phyloP scores from a whole-genome alignment of 257 asterid species.

The Gentiana straminea region DNA sequence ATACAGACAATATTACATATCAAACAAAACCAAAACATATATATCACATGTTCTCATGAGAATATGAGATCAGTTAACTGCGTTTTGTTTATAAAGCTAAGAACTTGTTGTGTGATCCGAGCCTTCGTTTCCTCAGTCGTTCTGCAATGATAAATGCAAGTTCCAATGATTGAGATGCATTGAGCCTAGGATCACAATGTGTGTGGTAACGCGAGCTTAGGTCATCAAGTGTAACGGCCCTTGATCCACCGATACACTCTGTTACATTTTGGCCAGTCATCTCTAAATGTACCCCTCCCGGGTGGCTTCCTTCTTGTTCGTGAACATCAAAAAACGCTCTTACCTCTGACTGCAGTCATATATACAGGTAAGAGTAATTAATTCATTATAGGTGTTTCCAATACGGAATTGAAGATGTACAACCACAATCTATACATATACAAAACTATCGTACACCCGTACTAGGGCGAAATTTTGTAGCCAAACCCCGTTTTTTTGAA shows the following conservation, averaged over 20 bases:
- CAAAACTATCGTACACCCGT: too few relatives aligned
- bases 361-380: too few relatives aligned
- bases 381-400: too few relatives aligned
- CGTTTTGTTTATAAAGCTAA: conserved; percentile 10
- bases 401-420: too few relatives aligned
- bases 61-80: background rate
- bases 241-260: conserved; percentile 78
- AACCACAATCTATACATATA: too few relatives aligned
- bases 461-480: too few relatives aligned
- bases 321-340: conserved; percentile 85
- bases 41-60: background rate
- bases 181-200: conserved; percentile 73
- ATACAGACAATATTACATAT: conserved; percentile 7
- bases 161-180: conserved; percentile 74
- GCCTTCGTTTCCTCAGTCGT: conserved; percentile 67
- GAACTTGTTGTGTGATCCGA: conserved; percentile 23
- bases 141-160: conserved; percentile 67
- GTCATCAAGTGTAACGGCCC: conserved; percentile 68
- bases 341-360: conserved; percentile 50
- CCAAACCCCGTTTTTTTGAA: background rate
- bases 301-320: conserved; percentile 82
- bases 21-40: background rate
- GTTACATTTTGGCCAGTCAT: conserved; percentile 91
- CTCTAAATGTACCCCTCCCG: conserved; percentile 77
- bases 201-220: conserved; percentile 79